Base-by-base conservation (phyloP, 176 grass and related monocot species). In the Elymus sibiricus region DNA sequence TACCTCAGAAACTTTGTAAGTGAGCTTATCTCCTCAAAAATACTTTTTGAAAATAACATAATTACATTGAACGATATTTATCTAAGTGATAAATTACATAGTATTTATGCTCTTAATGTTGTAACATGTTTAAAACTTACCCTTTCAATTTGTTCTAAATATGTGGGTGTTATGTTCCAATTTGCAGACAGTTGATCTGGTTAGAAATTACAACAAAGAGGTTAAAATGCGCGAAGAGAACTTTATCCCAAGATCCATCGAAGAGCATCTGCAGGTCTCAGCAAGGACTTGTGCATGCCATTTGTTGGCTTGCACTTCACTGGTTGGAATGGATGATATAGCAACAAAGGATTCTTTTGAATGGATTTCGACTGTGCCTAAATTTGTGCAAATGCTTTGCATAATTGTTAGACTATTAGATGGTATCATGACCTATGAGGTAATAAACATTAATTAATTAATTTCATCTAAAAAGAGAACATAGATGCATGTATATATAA, bases 1-100 rank as follows among this genome's bases (percentile, higher is more conserved):
- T 79, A 79, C 37, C 37, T 64, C 37, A 79, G n/a, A 43, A 79
- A 62, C 58, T 64, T 79, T 43, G 77, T 79, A 11, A 43, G 77
- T 43, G 1, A 43, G 8, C 37, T 78, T 39, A 26, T 39, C 22
- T 78, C 7, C 0, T 25, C 11, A 6, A 13, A 60, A 60, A 38
- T 10, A 46, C 14, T n/a, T 37, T 4, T 3, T 12, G 2, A 13
- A 72, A 74, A 47, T 27, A 2, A 28, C 44, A 47, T 73, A n/a
- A n/a, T n/a, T n/a, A n/a, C n/a, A n/a, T n/a, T n/a, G n/a, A n/a
- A n/a, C n/a, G n/a, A n/a, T n/a, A n/a, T n/a, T n/a, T n/a, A n/a
- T n/a, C n/a, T n/a, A n/a, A n/a, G n/a, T n/a, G n/a, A n/a, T n/a
- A n/a, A 37, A 37, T 5, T 37, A 37, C 35, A 37, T 37, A 3